Conservation (phyloP, 2,329 filamentous ascomycete species). For the Alternaria triticimaculans region DNA sequence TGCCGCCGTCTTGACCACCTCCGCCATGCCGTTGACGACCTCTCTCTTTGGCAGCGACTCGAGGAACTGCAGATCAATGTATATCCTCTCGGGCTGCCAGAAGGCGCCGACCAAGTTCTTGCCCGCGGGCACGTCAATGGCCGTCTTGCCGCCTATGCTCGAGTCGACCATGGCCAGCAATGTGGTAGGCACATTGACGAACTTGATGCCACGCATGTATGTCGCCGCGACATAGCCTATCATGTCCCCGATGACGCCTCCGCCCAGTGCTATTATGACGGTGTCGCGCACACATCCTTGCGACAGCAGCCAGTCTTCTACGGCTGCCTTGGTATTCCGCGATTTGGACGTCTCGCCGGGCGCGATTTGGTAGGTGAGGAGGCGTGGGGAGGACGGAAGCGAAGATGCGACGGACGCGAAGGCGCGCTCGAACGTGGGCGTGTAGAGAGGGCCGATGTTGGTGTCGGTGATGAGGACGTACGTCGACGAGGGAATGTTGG, state of each 20-base stretch:
- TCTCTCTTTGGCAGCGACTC: conserved; percentile 89
- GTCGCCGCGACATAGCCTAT: conserved; percentile 97
- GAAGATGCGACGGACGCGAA: conserved; percentile 63
- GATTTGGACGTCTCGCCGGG: conserved; percentile 95
- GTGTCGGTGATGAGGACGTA: conserved; percentile 98
- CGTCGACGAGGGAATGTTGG: conserved; percentile 80
- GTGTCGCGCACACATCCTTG: conserved; percentile 94
- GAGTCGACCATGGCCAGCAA: conserved; percentile 98
- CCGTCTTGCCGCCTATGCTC: conserved; percentile 97
- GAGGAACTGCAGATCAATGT: conserved; percentile 90
- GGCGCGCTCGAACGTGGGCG: conserved; percentile 73
- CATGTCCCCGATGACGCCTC: conserved; percentile 97
- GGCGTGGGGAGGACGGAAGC: conserved; percentile 61
- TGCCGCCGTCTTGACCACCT: conserved; percentile 96
- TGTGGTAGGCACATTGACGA: conserved; percentile 95
- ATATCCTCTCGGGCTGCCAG: conserved; percentile 94
- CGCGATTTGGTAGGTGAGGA: conserved; percentile 88
- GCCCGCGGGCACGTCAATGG: conserved; percentile 92
- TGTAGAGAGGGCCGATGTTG: conserved; percentile 82
- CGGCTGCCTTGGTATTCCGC: conserved; percentile 89
- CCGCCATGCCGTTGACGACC: conserved; percentile 98
- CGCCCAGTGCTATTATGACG: conserved; percentile 91
- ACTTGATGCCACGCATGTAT: conserved; percentile 96
- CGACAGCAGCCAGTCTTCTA: conserved; percentile 96
- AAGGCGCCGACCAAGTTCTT: conserved; percentile 97